phyloP scores from a whole-genome alignment of 768 basidiomycete genomes.

The Gloeostereum incarnatum region DNA sequence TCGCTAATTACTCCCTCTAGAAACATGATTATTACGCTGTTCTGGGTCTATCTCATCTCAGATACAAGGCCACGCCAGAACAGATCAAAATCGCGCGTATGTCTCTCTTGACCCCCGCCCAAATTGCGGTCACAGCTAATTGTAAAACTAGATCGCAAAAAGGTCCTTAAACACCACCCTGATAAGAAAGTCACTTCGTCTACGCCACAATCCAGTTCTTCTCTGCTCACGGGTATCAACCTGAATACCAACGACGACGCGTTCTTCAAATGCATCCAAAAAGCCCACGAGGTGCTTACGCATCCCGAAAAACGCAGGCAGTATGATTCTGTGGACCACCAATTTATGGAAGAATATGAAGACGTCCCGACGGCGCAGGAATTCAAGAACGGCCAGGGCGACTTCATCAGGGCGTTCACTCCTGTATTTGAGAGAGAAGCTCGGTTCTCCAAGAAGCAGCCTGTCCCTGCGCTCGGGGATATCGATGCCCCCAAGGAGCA shows the following conservation, averaged over 20 bases:
- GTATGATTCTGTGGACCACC: conserved; percentile 93
- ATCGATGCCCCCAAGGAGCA: conserved; percentile 65
- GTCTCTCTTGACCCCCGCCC: conserved; percentile 20
- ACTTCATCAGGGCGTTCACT: conserved; percentile 64
- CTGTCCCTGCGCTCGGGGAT: conserved; percentile 74
- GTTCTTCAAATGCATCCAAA: conserved; percentile 99
- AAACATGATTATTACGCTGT: conserved; percentile 99
- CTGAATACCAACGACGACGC: conserved; percentile 91
- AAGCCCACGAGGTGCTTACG: conserved; percentile 91
- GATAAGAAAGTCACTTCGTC: conserved; percentile 73
- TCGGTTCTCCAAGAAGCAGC: conserved; percentile 83
- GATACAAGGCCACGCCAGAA: conserved; percentile 77
- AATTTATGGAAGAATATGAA: conserved; percentile 62
- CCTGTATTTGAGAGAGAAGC: conserved; percentile 88
- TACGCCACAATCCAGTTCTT: conserved; percentile 15
- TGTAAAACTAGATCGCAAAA: conserved; percentile 73
- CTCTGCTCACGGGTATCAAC: conserved; percentile 42
- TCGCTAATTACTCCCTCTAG: conserved; percentile 25
- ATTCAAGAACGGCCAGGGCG: conserved; percentile 36
- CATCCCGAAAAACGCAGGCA: conserved; percentile 83
- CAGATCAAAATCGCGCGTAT: conserved; percentile 96
- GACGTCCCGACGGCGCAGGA: conserved; percentile 64
- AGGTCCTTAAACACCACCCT: conserved; percentile 97
- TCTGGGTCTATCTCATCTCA: conserved; percentile 84
- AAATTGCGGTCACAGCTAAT: neutral